These are phyloP conservation scores for Aphanomyces astaci DNA, from an alignment of 352 stramenopile genomes.

Conservation along the genomic window DNA sequence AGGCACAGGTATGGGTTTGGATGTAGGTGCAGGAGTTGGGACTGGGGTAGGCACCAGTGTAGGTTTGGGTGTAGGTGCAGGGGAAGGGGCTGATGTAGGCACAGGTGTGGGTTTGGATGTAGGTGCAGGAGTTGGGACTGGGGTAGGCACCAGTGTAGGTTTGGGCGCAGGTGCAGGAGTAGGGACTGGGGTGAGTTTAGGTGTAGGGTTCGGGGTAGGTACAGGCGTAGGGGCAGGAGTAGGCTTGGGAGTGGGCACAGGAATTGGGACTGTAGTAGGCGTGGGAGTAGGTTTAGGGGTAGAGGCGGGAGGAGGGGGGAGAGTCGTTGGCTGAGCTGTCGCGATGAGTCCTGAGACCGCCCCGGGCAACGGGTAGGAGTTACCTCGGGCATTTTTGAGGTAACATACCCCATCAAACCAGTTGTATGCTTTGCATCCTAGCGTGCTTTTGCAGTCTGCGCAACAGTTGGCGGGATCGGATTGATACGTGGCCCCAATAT, in stretches of 20 bases:
- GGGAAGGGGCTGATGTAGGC: neutral
- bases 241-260: neutral
- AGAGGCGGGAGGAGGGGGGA: neutral
- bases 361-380: neutral
- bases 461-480: neutral
- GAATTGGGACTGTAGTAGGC: neutral
- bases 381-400: neutral
- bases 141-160: neutral
- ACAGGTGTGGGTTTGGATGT: neutral
- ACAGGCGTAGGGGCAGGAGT: neutral
- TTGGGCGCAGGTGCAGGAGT: neutral
- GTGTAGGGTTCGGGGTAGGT: neutral
- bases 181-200: neutral
- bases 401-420: constrained; percentile 7
- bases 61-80: neutral
- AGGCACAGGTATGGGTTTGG: neutral
- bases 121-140: neutral
- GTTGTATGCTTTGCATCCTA: constrained; percentile 6
- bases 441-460: neutral
- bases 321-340: neutral
- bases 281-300: neutral
- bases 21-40: neutral
- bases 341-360: neutral
- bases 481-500: neutral
- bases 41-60: neutral